Evolutionary conservation across 495 filamentous ascomycete species (phyloP).

Genomic region (Talaromyces stipitatus): DNA sequence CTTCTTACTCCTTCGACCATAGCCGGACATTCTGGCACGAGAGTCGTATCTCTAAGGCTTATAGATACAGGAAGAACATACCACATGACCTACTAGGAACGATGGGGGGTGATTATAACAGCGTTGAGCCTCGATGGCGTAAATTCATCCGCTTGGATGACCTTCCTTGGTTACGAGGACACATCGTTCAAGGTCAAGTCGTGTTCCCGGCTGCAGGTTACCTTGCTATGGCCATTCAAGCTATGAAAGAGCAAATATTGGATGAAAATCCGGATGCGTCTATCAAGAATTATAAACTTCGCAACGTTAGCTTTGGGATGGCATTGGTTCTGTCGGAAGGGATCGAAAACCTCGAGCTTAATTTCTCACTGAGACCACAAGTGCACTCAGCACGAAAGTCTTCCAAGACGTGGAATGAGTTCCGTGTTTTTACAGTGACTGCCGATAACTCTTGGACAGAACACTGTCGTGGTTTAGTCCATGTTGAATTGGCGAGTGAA

Average conservation of each 20-base stretch:
- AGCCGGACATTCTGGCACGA: slow-evolving; percentile 18
- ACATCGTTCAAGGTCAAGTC: slow-evolving; percentile 10
- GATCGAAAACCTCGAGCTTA: slow-evolving; percentile 19
- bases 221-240: slow-evolving; percentile 17
- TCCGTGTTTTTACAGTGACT: slow-evolving; percentile 26
- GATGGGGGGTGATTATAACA: slow-evolving; percentile 5
- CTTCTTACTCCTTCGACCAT: slow-evolving; percentile 28
- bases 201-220: slow-evolving; percentile 13
- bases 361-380: not conserved
- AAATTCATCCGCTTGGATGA: slow-evolving; percentile 10
- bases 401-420: slow-evolving; percentile 15
- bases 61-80: slow-evolving; percentile 8
- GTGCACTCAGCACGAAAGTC: not conserved
- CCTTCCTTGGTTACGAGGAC: slow-evolving; percentile 12
- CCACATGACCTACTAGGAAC: slow-evolving; percentile 12
- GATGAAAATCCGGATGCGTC: not conserved
- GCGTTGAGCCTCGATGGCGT: slow-evolving; percentile 11
- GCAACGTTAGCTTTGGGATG: slow-evolving; percentile 18
- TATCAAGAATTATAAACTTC: slow-evolving; percentile 3
- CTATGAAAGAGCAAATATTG: slow-evolving; percentile 12
- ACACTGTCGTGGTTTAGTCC: slow-evolving; percentile 27
- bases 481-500: not conserved
- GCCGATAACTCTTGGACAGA: slow-evolving; percentile 27
- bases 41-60: slow-evolving; percentile 12
- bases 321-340: slow-evolving; percentile 35